Evolutionary conservation across 2,329 filamentous ascomycete genomes (phyloP).

Genomic region (Tympanopsis confertula): DNA sequence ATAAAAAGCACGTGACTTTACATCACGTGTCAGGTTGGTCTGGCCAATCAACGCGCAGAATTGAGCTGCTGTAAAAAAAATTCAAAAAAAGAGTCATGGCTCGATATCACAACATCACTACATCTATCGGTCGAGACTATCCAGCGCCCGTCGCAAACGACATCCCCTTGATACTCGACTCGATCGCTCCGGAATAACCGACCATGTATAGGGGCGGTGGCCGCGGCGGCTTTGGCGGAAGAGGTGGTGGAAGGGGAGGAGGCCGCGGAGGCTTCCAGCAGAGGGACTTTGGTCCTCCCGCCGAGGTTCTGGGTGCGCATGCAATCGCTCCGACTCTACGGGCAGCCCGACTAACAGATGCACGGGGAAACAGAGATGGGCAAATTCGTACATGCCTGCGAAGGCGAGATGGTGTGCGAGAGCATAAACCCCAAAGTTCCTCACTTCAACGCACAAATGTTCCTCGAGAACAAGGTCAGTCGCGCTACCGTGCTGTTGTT

Average conservation of each 20-base stretch:
- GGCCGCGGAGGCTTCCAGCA: slow-evolving; percentile 17
- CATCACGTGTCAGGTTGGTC: too few species aligned
- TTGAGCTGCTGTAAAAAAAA: too few species aligned
- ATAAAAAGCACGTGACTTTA: too few species aligned
- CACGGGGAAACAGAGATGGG: slow-evolving; percentile 65
- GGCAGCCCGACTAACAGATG: slow-evolving; percentile 13
- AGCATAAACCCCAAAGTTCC: slow-evolving; percentile 91
- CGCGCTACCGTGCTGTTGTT: not conserved
- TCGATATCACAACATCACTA: too few species aligned
- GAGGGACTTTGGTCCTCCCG: slow-evolving; percentile 19
- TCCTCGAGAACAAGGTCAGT: slow-evolving; percentile 88
- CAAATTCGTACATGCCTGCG: slow-evolving; percentile 82
- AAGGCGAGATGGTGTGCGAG: slow-evolving; percentile 96
- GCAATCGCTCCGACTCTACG: slow-evolving; percentile 3
- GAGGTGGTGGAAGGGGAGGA: slow-evolving; percentile 10
- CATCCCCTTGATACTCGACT: slow-evolving; percentile 1
- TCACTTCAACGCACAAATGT: slow-evolving; percentile 98
- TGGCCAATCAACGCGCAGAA: too few species aligned
- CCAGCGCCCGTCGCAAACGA: not conserved
- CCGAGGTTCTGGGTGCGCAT: slow-evolving; percentile 11
- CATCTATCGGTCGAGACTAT: too few species aligned
- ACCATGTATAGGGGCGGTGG: slow-evolving; percentile 15
- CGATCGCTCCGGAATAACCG: slow-evolving; percentile 17
- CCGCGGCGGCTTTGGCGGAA: slow-evolving; percentile 8
- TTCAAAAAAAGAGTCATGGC: too few species aligned